Base-by-base conservation (phyloP, 169 alveolate genomes). In the Plasmodium inui region DNA sequence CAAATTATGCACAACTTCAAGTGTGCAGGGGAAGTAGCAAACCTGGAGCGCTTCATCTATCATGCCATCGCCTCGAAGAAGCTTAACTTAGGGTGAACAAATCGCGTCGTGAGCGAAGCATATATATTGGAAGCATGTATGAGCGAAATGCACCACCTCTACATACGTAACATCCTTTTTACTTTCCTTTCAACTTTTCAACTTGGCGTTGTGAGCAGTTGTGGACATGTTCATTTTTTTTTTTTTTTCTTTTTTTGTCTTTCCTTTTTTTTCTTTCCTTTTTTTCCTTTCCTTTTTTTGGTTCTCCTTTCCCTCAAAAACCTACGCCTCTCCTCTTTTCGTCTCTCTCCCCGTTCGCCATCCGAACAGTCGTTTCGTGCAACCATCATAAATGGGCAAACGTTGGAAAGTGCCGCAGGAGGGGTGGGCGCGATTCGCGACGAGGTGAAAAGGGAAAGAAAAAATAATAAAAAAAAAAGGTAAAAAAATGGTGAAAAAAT, bases 31-130 rank as follows among this genome's bases (percentile, higher is more conserved):
- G 41, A 89, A 41, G 76, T 28, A 8, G 32, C 30, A 30, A 89
- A 80, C 22, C 71, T 89, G 22, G 90, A 89, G 26, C 82, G 83
- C 19, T 89, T 37, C 73, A 79, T 89, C 72, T 89, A 81, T 14
- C 90, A 80, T 22, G 80, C 80, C 53, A 70, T 81, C 9, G 94
- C 94, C 46, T 78, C 94, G 14, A 89, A 89, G 90, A 86, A 86
- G 28, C 10, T 89, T 55, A 41, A 37, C 37, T 30, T 89, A 26
- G 83, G 67, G 53, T 89, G 28, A 70, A n/a, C 8, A 76, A 9
- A n/a, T 4, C 22, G 9, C 22, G 37, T 61, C 30, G 39, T 9
- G 76, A 22, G 76, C 14, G 10, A n/a, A 61, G 19, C 34, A 8
- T n/a, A 0, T 57, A 2, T 57, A n/a, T n/a, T n/a, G n/a, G n/a